These are phyloP conservation scores for Inga oerstediana DNA, from an alignment of 306 rosid genomes.

Conservation along the genomic window DNA sequence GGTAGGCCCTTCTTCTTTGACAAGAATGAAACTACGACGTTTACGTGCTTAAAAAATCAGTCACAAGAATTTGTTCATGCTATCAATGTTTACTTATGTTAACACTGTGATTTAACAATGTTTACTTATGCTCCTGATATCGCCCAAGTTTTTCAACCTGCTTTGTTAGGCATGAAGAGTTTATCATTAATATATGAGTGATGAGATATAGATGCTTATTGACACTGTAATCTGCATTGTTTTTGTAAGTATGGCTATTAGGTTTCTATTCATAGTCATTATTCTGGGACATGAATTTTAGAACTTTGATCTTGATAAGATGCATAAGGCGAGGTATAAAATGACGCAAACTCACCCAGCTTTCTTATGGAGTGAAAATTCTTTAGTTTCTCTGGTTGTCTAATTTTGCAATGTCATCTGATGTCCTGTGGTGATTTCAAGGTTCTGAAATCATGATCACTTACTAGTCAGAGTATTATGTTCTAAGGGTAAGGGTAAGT, in stretches of 20 bases:
- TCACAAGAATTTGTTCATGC: not conserved
- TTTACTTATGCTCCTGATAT: not conserved
- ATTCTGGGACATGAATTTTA: not conserved
- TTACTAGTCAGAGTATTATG: too few relatives aligned
- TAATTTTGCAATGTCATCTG: slow-evolving; percentile 7
- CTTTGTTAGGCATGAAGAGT: not conserved
- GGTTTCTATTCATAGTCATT: not conserved
- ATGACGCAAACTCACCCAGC: not conserved
- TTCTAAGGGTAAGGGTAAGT: too few relatives aligned
- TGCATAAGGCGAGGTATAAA: not conserved
- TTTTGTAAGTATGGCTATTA: not conserved
- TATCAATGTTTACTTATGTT: not conserved
- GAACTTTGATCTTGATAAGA: not conserved
- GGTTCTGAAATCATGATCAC: too few relatives aligned
- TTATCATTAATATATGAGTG: not conserved
- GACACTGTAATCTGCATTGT: not conserved
- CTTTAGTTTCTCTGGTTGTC: not conserved
- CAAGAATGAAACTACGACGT: not conserved
- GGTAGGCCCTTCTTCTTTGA: not conserved
- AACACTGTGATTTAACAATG: not conserved
- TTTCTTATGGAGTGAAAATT: not conserved
- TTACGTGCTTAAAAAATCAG: not conserved
- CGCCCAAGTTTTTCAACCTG: not conserved
- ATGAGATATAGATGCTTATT: not conserved
- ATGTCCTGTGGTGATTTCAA: not conserved